phyloP scores from a whole-genome alignment of 331 rosid genomes.

The Cydonia oblonga region DNA sequence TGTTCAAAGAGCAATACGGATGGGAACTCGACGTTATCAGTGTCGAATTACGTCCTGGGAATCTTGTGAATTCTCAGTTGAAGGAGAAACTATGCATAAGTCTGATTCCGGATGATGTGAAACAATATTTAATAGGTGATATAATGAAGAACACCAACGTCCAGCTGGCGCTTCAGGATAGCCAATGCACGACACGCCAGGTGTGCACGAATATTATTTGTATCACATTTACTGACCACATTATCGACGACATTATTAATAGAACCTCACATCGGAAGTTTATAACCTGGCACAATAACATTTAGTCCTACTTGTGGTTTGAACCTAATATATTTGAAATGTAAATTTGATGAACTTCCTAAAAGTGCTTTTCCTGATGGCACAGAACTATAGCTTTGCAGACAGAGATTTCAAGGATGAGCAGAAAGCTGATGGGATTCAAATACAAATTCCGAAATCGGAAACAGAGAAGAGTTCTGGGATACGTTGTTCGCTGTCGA shows the following conservation, averaged over 20 bases:
- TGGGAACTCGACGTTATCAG: constrained; percentile 4
- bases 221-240: background rate
- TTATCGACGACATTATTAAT: background rate
- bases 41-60: constrained; percentile 11
- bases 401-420: background rate
- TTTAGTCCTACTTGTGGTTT: background rate
- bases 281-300: background rate
- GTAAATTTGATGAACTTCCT: background rate
- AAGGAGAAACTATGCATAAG: background rate
- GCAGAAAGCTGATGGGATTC: constrained; percentile 2
- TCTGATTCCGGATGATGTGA: background rate
- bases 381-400: background rate
- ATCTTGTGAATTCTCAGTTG: constrained; percentile 3
- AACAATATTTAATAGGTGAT: background rate
- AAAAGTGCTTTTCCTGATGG: background rate
- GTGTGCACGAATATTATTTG: background rate
- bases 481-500: background rate
- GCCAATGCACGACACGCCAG: background rate
- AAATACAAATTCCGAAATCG: background rate
- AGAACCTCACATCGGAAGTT: background rate
- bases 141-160: background rate
- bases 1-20: constrained; percentile 15
- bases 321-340: background rate
- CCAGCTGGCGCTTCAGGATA: background rate
- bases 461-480: background rate